Percentiles rank a stretch among this genome's conserved stretches.
These are phyloP conservation scores for Platanthera zijinensis DNA, from an alignment of 106 monocot species.

Conservation along the genomic window DNA sequence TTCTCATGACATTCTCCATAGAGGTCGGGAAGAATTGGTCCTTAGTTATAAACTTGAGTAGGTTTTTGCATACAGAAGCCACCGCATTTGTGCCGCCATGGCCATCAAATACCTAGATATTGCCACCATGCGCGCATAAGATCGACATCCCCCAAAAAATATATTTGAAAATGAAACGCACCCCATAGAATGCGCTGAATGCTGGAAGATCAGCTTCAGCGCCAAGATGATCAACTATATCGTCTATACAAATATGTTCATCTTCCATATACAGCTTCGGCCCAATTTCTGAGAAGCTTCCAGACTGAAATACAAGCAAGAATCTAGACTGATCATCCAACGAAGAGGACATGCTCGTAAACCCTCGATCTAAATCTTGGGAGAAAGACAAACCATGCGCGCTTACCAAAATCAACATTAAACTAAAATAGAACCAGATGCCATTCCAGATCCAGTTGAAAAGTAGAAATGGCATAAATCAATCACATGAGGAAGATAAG, in stretches of 20 bases:
- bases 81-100: conserved; percentile 76
- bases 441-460: no score
- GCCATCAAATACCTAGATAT: conserved; percentile 69
- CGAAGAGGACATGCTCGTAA: no score
- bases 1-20: conserved; percentile 50
- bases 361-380: no score
- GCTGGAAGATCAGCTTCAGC: conserved; percentile 16
- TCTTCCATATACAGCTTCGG: conserved; percentile 25
- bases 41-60: conserved; percentile 53
- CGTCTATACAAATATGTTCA: conserved; percentile 42
- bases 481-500: no score
- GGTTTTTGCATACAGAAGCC: conserved; percentile 49
- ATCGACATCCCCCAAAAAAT: no score
- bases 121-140: neutral
- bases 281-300: conserved; percentile 24
- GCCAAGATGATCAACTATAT: conserved; percentile 36
- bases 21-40: conserved; percentile 41
- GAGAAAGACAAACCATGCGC: no score
- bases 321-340: no score
- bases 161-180: conserved; percentile 10
- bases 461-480: no score
- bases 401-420: no score
- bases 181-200: conserved; percentile 66
- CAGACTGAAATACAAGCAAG: no score
- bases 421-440: no score